phyloP scores from a whole-genome alignment of 371 early-diverging fungal species.

The Apophysomyces sp. region DNA sequence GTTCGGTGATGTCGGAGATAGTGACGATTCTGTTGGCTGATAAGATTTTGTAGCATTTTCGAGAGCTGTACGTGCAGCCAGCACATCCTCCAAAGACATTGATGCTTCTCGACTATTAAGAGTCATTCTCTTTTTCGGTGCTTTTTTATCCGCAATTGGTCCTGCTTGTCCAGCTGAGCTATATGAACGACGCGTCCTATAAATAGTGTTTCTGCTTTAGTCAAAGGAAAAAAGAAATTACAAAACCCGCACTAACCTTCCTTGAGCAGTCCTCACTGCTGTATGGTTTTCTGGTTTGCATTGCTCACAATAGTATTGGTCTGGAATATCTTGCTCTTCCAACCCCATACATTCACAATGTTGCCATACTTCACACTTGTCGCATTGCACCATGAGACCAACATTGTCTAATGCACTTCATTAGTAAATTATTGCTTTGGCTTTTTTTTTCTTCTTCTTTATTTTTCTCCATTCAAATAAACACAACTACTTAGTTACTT shows the following conservation, averaged over 20 bases:
- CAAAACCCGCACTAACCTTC: conserved; percentile 21
- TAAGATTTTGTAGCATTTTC: conserved; percentile 13
- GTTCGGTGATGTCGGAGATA: background rate
- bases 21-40: background rate
- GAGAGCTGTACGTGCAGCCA: conserved; percentile 41
- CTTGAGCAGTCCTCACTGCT: conserved; percentile 10
- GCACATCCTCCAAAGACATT: conserved; percentile 51
- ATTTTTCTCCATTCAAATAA: background rate
- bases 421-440: background rate
- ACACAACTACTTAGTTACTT: conserved; percentile 11
- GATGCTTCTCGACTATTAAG: conserved; percentile 59
- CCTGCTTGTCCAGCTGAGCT: conserved; percentile 8
- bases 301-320: conserved; percentile 83
- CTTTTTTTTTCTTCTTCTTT: background rate
- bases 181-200: conserved; percentile 15
- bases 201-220: background rate
- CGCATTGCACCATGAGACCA: conserved; percentile 87
- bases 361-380: conserved; percentile 87
- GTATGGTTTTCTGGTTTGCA: conserved; percentile 52
- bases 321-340: conserved; percentile 67
- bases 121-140: conserved; percentile 54
- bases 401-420: conserved; percentile 30
- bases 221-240: background rate
- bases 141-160: conserved; percentile 21
- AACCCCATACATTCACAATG: conserved; percentile 84